Percentiles rank a stretch among this genome's conserved stretches.
Evolutionary conservation across 768 basidiomycete genomes (phyloP).

Genomic region (Tulasnella sp.): DNA sequence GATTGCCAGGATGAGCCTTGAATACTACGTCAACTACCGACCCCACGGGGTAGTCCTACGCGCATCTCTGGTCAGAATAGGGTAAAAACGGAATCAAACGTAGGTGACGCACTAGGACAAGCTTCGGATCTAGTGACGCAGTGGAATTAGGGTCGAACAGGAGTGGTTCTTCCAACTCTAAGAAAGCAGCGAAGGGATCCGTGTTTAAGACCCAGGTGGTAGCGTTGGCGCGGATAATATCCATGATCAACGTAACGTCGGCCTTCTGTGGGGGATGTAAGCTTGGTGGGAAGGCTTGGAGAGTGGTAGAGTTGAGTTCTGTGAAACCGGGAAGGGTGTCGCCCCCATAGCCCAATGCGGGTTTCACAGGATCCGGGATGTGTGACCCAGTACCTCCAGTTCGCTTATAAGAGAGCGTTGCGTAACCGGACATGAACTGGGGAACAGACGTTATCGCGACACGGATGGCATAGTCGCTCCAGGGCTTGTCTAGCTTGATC

Average conservation of each 20-base stretch:
- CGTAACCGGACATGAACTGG: conserved; percentile 8
- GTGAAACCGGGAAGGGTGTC: background rate
- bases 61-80: too few species aligned
- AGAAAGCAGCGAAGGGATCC: conserved; percentile 2
- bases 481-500: conserved; percentile 4
- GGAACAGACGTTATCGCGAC: background rate
- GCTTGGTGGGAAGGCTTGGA: background rate
- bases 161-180: conserved; percentile 2
- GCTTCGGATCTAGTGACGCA: background rate
- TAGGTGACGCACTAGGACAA: background rate
- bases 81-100: background rate
- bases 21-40: conserved; percentile 2
- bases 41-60: background rate
- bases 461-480: conserved; percentile 4
- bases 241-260: background rate
- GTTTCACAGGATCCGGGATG: background rate
- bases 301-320: conserved; percentile 3
- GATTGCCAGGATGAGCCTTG: background rate
- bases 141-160: background rate
- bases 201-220: background rate
- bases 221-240: background rate
- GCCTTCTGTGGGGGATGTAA: background rate
- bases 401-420: background rate
- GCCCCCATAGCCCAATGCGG: background rate
- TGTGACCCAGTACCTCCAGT: background rate